Base-by-base conservation (phyloP, 768 basidiomycete species). In the Russula dissimulans region DNA sequence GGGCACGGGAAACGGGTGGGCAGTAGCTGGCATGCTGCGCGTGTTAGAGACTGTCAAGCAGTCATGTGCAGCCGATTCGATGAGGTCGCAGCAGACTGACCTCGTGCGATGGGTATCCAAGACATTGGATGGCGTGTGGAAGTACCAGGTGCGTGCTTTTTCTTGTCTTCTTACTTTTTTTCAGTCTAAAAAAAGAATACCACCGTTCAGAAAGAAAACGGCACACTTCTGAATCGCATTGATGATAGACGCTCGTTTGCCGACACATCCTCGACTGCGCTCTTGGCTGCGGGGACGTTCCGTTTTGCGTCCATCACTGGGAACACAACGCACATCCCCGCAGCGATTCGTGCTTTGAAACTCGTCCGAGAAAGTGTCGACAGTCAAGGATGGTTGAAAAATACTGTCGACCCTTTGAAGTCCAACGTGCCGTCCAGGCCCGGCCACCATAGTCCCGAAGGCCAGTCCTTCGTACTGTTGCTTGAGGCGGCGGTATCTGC, bases 1-100 rank as follows among this genome's bases (percentile, higher is more conserved):
- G 84, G 77, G 76, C 1, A 84, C 84, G 56, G 82, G 82, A 3
- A 89, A 89, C 59, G 85, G 75, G 0, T 89, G 87, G 88, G 87
- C 85, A 0, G 84, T 83, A 0, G 81, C 80, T 4, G 85, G 86
- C 1, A 83, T 84, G 76, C 70, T 82, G 18, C 77, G 86, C 3
- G 83, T 88, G 3, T 69, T 81, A 6, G 75, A 77, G 48, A 84
- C 82, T 0, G 73, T 86, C 48, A 73, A 74, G 52, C 72, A 78
- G 47, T 78, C 81, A 0, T 67, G 69, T 10, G 70, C 72, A 47
- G 74, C 73, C 8, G 54, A 51, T 1, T 52, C 71, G 18, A 75
- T 83, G 59, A 29, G 59, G 36, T 63, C 63, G 3, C 75, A 83
- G 53, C 75, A 75, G 60, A 51, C 59, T 0, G 74, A 83, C 60